Base-by-base conservation (phyloP, 345 rosid genomes). In the Lepidium sativum region DNA sequence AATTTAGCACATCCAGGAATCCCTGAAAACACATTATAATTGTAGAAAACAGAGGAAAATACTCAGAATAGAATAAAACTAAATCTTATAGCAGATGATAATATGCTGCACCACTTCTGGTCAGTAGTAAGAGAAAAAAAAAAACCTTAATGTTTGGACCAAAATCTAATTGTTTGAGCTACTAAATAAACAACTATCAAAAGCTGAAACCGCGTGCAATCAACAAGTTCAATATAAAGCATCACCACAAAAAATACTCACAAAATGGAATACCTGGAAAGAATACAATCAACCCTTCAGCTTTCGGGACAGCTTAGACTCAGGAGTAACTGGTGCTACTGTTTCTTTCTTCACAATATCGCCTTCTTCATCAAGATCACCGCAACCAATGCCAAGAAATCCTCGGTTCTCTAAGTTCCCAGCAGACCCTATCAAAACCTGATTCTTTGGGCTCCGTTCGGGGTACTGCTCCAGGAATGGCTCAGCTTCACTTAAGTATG, bases 1-100 rank as follows among this genome's bases (percentile, higher is more conserved):
- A 97, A 90, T 77, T 94, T 94, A 17, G 99, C 97, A 75, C 92
- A 87, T 65, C 99, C 99, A 6, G 99, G 97, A 80, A 94, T 87
- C 65, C 99, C 99, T 94, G 76, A 47, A 64, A 60, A 61, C 17
- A 56, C 34, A 50, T 41, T 51, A 9, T 14, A 42, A 61, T 16
- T 34, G 27, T 52, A 12, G 15, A 31, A 34, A 62, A 54, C n/a
- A 34, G 43, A 63, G 38, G 3, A 10, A 61, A 54, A n/a, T n/a
- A n/a, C n/a, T n/a, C n/a, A n/a, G n/a, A n/a, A 11, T 2, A 43
- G 13, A 57, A 31, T 23, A 32, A 25, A 50, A 15, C n/a, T 29
- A 17, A 23, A 62, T 13, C n/a, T 21, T 31, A 27, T 39, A 21
- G 68, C 21, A 61, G 42, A 23, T 23, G 25, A 51, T n/a, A 42